Conservation (phyloP, 164 flowering plant species). For the Akebia trifoliata region DNA sequence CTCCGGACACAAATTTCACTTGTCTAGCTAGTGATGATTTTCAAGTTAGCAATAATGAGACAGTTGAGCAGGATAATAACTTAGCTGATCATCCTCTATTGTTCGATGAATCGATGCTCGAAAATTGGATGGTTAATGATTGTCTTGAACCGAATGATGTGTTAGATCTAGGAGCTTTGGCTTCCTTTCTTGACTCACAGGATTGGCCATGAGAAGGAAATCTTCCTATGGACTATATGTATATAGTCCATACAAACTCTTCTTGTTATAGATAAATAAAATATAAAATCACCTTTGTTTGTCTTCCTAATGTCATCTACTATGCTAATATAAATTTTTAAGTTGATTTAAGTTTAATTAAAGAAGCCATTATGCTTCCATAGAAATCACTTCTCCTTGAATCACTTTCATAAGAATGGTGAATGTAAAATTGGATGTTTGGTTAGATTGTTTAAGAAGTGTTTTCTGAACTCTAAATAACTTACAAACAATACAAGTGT, state of each 20-base stretch:
- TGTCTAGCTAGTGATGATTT: neutral
- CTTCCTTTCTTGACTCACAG: neutral
- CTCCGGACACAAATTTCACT: neutral
- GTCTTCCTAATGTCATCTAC: no score
- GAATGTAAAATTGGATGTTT: no score
- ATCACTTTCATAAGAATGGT: no score
- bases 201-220: neutral
- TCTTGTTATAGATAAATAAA: no score
- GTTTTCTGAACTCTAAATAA: no score
- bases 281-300: no score
- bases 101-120: neutral
- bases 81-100: neutral
- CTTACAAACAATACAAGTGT: no score
- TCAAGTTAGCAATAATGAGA: neutral
- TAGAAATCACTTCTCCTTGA: no score
- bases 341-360: neutral
- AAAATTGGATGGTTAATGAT: conserved; percentile 3
- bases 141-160: neutral
- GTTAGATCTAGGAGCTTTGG: neutral
- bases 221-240: neutral
- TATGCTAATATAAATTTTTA: neutral
- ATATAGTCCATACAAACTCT: neutral
- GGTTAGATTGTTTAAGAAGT: no score
- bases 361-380: neutral
- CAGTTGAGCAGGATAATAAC: neutral